Conservation (phyloP, 2,329 filamentous ascomycete genomes). For the Monosporascus sp. region DNA sequence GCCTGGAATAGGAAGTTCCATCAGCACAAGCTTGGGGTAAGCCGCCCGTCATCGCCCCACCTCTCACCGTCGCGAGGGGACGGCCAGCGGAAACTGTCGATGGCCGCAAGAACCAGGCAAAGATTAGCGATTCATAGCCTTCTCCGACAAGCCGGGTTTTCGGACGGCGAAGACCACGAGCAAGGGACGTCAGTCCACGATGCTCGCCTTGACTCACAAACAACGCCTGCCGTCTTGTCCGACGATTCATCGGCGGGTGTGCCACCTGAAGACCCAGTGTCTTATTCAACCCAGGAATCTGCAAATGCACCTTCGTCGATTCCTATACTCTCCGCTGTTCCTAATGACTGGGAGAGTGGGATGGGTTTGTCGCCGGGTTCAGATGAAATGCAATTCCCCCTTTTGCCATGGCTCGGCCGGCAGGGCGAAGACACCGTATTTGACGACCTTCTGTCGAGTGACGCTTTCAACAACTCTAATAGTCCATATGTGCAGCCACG, state of each 20-base stretch:
- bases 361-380: not conserved
- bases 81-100: constrained; percentile 9
- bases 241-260: too few species aligned
- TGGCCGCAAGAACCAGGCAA: constrained; percentile 15
- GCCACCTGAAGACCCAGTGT: too few species aligned
- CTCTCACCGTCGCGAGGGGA: constrained; percentile 3
- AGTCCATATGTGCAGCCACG: too few species aligned
- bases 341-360: too few species aligned
- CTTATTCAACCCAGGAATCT: too few species aligned
- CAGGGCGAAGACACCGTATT: constrained; percentile 4
- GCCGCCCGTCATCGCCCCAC: not conserved
- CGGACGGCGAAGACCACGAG: constrained; percentile 20
- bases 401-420: constrained; percentile 8
- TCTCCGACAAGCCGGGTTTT: constrained; percentile 14
- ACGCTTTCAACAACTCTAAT: too few species aligned
- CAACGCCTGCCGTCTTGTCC: too few species aligned
- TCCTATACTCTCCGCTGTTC: not conserved
- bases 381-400: constrained; percentile 5
- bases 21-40: not conserved
- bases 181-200: not conserved
- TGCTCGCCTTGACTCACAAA: too few species aligned
- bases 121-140: constrained; percentile 25
- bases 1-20: constrained; percentile 15
- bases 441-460: constrained; percentile 1
- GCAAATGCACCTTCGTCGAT: too few species aligned